Conservation (phyloP, 306 rosid species). For the Dryas drummondii region DNA sequence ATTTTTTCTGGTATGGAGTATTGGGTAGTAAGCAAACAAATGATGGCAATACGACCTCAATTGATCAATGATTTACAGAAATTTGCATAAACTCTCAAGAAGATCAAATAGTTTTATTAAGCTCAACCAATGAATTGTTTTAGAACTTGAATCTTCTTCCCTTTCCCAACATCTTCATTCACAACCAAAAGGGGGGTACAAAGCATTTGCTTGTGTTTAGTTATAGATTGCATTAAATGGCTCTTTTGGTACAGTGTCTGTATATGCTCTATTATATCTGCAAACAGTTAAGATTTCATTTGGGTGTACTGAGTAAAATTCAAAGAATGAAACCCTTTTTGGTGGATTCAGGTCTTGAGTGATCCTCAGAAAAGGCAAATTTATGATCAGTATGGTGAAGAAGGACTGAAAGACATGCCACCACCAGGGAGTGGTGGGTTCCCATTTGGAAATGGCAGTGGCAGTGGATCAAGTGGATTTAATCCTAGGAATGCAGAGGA, state of each 20-base stretch:
- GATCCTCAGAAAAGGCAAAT: conserved; percentile 70
- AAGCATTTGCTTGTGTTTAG: neutral
- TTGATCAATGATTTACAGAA: neutral
- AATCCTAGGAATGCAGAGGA: conserved; percentile 94
- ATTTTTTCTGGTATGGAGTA: neutral
- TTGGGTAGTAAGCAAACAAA: neutral
- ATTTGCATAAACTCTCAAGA: neutral
- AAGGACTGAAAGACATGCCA: conserved; percentile 86
- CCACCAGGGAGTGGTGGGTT: conserved; percentile 54
- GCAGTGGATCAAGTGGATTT: conserved; percentile 56
- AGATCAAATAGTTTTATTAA: neutral
- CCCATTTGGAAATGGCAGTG: conserved; percentile 40
- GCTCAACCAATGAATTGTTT: neutral
- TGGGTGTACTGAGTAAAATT: conserved; percentile 3
- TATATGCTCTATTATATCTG: neutral
- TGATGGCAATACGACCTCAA: neutral
- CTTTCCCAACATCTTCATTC: neutral
- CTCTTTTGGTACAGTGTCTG: no score
- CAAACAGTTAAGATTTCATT: neutral
- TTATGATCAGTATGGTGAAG: conserved; percentile 90
- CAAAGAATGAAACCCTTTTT: conserved; percentile 4
- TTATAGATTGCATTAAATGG: conserved; percentile 2
- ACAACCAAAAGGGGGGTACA: neutral
- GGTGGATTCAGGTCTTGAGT: conserved; percentile 72
- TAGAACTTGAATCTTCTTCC: neutral